phyloP scores from a whole-genome alignment of 2,329 filamentous ascomycete genomes.

The Trichoderma sp. region DNA sequence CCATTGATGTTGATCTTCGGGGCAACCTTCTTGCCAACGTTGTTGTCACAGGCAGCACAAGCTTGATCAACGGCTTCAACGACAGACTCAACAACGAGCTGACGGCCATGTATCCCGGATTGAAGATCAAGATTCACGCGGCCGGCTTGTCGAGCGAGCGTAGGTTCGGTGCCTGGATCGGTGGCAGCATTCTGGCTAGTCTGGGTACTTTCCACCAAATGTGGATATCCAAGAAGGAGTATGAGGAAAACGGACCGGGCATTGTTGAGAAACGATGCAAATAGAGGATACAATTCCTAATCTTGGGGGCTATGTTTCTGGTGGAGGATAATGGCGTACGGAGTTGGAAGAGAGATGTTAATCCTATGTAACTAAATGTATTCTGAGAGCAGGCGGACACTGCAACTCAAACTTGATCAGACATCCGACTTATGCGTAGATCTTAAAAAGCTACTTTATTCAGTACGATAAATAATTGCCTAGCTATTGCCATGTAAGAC shows the following conservation, averaged over 20 bases:
- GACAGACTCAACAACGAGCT: slow-evolving; percentile 87
- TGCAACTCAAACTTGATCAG: not conserved
- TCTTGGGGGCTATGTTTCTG: not conserved
- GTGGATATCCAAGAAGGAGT: slow-evolving; percentile 98
- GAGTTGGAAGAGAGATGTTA: slow-evolving; percentile 33
- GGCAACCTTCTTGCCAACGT: slow-evolving; percentile 82
- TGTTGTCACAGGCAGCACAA: slow-evolving; percentile 86
- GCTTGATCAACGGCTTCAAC: slow-evolving; percentile 84
- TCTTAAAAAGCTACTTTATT: not conserved
- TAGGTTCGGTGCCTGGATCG: slow-evolving; percentile 92
- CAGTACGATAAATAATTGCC: not conserved
- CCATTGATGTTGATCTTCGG: slow-evolving; percentile 85
- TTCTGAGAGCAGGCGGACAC: not conserved
- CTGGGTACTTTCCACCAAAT: slow-evolving; percentile 98
- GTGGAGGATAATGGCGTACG: slow-evolving; percentile 32
- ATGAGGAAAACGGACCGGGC: slow-evolving; percentile 85
- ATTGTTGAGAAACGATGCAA: slow-evolving; percentile 98
- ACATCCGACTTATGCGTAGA: slow-evolving; percentile 2
- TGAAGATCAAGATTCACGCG: slow-evolving; percentile 83
- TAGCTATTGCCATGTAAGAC: not conserved
- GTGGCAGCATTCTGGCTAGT: slow-evolving; percentile 91
- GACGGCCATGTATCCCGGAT: slow-evolving; percentile 74
- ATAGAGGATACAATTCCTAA: slow-evolving; percentile 41
- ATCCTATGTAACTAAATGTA: slow-evolving; percentile 18
- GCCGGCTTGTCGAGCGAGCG: slow-evolving; percentile 83